Evolutionary conservation across 805 yeast genomes (phyloP), one percentile per base, ranked within the genome.

Genomic region (Vanderwaltozyma polyspora): DNA sequence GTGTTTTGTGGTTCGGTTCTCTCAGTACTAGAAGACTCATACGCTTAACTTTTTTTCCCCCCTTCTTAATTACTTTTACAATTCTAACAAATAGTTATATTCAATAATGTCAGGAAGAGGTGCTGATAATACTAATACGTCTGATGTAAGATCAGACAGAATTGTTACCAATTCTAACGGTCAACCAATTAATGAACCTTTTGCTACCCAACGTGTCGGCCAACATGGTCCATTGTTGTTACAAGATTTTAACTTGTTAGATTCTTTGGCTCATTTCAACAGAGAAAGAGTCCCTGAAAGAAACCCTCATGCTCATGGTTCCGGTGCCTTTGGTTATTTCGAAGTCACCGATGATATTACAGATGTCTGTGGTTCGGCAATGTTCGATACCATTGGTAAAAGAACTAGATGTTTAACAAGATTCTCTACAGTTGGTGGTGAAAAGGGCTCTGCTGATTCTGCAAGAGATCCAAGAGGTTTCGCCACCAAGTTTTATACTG

Each of bases 231-330:
- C 94, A 5, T 60, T 83, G 45, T 63, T 84, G 40, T 62, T 84
- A 49, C 94, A 84, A 57, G 94, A 84, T 57, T 78, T 80, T 62
- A 76, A 76, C 54, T 63, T 84, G 60, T 68, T 84, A 48, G 94
- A 84, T 51, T 70, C 84, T 2, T 60, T 84, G 37, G 87, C 94
- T 15, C 94, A 83, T 59, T 84, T 84, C 50, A 93, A 82, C 62
- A 70, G 94, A 46, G 95, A 84, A 62, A 68, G 94, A 60, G 79
- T 84, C 44, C 94, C 94, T 10, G 94, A 85, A 64, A 70, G 95
- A 62, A 94, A 84, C 37, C 94, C 85, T 24, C 95, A 84, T 54
- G 95, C 95, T 35, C 84, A 84, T 57, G 95, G 94, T 46, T 80
- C 87, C 11, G 95, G 95, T 53, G 94, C 94, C 8, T 82, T 68